A percentile compares a stretch with the other conserved stretches of the same genome.
These are phyloP conservation scores for Pelargonium fulgidum DNA, from an alignment of 441 rosid species.

Conservation along the genomic window DNA sequence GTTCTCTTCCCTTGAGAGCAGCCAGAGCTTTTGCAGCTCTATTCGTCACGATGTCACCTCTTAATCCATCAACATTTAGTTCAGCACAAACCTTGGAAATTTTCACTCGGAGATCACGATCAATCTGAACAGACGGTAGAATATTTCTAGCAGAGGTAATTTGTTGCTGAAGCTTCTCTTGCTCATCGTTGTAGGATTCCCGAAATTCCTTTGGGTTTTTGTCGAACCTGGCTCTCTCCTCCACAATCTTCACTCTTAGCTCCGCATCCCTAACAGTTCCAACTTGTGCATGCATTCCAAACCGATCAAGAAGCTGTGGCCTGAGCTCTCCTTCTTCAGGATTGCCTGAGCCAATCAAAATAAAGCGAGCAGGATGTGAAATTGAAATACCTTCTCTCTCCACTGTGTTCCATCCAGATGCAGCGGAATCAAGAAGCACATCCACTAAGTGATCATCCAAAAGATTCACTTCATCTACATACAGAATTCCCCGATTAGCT, in stretches of 20 bases:
- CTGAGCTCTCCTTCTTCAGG: conserved; percentile 97
- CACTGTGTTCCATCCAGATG: conserved; percentile 96
- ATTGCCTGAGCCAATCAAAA: conserved; percentile 92
- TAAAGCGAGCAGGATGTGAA: conserved; percentile 96
- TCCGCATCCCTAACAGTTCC: conserved; percentile 90
- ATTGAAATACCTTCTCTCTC: conserved; percentile 97
- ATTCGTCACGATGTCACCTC: conserved; percentile 87
- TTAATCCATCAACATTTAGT: conserved; percentile 81
- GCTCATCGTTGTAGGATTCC: conserved; percentile 60
- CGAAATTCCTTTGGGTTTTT: conserved; percentile 79
- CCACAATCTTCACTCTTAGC: conserved; percentile 87
- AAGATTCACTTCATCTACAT: conserved; percentile 89
- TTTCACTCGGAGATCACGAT: conserved; percentile 74
- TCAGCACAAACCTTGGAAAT: conserved; percentile 88
- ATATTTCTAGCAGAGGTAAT: conserved; percentile 54
- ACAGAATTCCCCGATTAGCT: conserved; percentile 91
- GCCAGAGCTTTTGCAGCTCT: conserved; percentile 96
- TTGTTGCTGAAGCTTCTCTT: conserved; percentile 70
- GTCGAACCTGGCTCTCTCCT: conserved; percentile 82
- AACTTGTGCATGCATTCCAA: conserved; percentile 97
- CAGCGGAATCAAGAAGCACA: conserved; percentile 94
- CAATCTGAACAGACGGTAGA: conserved; percentile 67
- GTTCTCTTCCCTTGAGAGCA: conserved; percentile 71
- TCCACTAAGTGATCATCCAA: conserved; percentile 94
- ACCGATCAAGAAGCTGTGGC: conserved; percentile 90